Percentiles rank a stretch among this genome's conserved stretches.
Conservation (phyloP, 148 eudicot genomes). For the Gaultheria prostrata region DNA sequence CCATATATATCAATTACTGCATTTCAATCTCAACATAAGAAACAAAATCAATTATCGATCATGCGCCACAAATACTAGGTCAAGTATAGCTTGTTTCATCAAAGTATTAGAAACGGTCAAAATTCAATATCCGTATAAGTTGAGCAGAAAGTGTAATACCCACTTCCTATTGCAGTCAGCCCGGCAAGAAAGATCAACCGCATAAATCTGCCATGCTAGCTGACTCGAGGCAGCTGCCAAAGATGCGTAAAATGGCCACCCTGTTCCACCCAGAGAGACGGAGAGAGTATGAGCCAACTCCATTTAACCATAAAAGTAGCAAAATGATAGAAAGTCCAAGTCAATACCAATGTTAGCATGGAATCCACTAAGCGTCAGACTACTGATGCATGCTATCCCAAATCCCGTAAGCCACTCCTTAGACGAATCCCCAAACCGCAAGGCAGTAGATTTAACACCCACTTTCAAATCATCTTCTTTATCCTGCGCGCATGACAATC, state of each 20-base stretch:
- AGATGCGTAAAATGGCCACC: constrained; percentile 77
- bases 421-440: constrained; percentile 83
- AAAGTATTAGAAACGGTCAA: neutral
- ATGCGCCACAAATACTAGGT: neutral
- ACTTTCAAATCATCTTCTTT: constrained; percentile 88
- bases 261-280: constrained; percentile 38
- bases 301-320: neutral
- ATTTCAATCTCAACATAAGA: neutral
- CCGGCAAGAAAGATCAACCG: constrained; percentile 70
- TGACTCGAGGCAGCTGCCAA: constrained; percentile 70
- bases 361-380: constrained; percentile 75
- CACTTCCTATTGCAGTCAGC: constrained; percentile 86
- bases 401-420: constrained; percentile 76
- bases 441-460: constrained; percentile 91
- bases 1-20: neutral
- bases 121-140: neutral
- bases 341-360: constrained; percentile 71
- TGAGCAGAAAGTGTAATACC: constrained; percentile 22
- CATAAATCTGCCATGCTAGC: constrained; percentile 78
- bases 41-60: neutral
- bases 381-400: constrained; percentile 66
- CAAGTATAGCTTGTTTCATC: neutral
- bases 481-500: constrained; percentile 45
- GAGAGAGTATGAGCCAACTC: neutral
- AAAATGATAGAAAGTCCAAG: constrained; percentile 11